Evolutionary conservation across 805 yeast genomes (phyloP), one percentile per base, ranked within the genome.

Genomic region (Isabelozyma pseudorhagii): DNA sequence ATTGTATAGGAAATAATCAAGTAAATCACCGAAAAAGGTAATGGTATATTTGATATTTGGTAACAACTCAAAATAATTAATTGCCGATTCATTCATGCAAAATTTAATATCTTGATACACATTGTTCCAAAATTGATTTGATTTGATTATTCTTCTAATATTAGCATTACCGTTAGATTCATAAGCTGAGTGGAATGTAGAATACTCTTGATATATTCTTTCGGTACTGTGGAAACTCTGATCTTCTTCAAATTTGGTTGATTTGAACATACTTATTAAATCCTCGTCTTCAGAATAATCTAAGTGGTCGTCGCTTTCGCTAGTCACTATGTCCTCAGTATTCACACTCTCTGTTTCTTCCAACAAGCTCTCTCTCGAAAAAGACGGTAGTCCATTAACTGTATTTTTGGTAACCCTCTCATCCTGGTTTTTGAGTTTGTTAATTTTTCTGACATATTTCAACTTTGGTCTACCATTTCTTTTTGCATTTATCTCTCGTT

Each of bases 61-160:
- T 47, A 62, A 44, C 27, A 54, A 46, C 4, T 60, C 59, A 42
- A 58, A 59, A 40, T 53, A 59, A 38, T 58, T 51, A 17, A 52
- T 39, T 6, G 25, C 47, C 9, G 36, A 31, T 39, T 53, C 56
- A 54, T 52, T 54, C 8, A 58, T 50, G 25, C 57, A 60, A 36
- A 53, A 53, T 46, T 62, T 64, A 31, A 67, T 40, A 46, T 67
- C 70, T 46, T 66, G 69, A 49, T 65, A 65, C n/a, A 66, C 60
- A 44, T 58, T 50, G 51, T 64, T 62, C 70, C 70, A 66, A 44
- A 65, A 63, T 44, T 54, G 62, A 14, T 54, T 54, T 2, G 62
- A 55, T 29, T 52, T 51, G 36, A 61, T 15, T 25, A 36, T 36
- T 38, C 6, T 31, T 21, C 46, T 36, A 10, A 44, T 38, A n/a